Evolutionary conservation across 768 basidiomycete genomes (phyloP).

Genomic region (Boletus pseudopeckii): DNA sequence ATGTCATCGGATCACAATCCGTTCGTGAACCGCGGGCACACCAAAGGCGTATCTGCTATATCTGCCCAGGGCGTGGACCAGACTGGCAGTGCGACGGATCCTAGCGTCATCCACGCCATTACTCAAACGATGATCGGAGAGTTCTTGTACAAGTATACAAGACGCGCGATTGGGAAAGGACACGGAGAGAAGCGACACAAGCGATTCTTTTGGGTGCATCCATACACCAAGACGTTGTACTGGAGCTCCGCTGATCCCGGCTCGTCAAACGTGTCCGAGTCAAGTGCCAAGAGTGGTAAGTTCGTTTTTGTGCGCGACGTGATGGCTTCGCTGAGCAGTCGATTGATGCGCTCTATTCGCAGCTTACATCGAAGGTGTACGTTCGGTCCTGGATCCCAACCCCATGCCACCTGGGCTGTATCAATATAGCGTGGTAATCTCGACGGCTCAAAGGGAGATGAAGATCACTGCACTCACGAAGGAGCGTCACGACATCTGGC

Average conservation of each 20-base stretch:
- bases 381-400: conserved; percentile 90
- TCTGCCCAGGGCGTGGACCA: conserved; percentile 38
- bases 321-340: conserved; percentile 7
- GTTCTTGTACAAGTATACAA: conserved; percentile 96
- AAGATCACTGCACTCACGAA: conserved; percentile 96
- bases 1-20: conserved; percentile 74
- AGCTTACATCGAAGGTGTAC: conserved; percentile 94
- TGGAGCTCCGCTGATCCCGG: conserved; percentile 97
- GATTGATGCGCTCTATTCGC: conserved; percentile 6
- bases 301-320: conserved; percentile 18
- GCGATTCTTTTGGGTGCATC: conserved; percentile 99
- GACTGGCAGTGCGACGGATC: conserved; percentile 66
- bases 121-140: conserved; percentile 99
- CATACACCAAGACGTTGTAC: conserved; percentile 95
- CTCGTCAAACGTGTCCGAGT: conserved; percentile 81
- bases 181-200: conserved; percentile 87
- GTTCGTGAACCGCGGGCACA: conserved; percentile 40
- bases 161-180: conserved; percentile 84
- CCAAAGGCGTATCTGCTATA: conserved; percentile 37
- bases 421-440: conserved; percentile 89
- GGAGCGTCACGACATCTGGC: conserved; percentile 97
- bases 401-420: conserved; percentile 93
- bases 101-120: conserved; percentile 88
- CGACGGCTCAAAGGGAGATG: conserved; percentile 94
- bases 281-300: conserved; percentile 95